phyloP scores from a whole-genome alignment of 2,329 filamentous ascomycete genomes.

The Aureobasidium sp. region DNA sequence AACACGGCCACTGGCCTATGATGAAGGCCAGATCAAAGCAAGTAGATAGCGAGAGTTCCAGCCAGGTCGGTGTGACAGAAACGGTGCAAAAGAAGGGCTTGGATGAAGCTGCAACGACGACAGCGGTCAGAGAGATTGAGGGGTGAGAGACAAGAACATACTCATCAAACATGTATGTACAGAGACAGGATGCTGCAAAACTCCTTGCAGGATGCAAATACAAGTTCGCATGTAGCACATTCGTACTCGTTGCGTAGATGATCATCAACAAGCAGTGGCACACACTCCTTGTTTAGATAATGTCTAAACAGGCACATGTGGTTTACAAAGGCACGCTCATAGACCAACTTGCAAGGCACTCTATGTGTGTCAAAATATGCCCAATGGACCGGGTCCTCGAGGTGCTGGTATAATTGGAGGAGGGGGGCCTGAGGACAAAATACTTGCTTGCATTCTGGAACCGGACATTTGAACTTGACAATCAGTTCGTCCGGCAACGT shows the following conservation, averaged over 20 bases:
- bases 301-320: no score
- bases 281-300: no score
- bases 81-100: conserved; percentile 17
- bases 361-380: not conserved
- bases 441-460: not conserved
- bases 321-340: not conserved
- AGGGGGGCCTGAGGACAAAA: not conserved
- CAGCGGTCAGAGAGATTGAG: conserved; percentile 20
- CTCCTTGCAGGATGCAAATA: no score
- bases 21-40: conserved; percentile 23
- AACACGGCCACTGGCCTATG: conserved; percentile 42
- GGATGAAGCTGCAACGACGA: conserved; percentile 14
- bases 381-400: not conserved
- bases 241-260: no score
- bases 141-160: not conserved
- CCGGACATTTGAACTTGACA: not conserved
- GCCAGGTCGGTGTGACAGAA: conserved; percentile 18
- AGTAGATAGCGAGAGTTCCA: conserved; percentile 19
- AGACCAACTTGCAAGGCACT: not conserved
- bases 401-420: not conserved
- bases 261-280: no score
- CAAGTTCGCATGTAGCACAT: no score
- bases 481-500: no score
- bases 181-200: not conserved
- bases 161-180: not conserved